Evolutionary conservation across 768 basidiomycete genomes (phyloP).

Genomic region (Scleroderma bovista): DNA sequence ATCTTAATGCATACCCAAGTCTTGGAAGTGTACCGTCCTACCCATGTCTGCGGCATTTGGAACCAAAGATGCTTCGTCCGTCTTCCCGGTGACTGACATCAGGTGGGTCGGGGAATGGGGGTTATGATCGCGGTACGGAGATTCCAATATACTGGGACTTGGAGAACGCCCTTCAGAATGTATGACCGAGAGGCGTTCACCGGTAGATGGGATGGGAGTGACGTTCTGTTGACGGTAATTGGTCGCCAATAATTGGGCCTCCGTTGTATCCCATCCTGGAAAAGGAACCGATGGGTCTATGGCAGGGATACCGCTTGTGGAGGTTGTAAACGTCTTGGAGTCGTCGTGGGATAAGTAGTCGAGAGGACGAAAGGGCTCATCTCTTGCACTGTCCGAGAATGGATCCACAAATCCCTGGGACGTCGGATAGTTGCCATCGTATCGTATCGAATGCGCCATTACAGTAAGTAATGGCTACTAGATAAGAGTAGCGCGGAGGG

Average conservation of each 20-base stretch:
- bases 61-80: constrained; percentile 38
- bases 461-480: constrained; percentile 15
- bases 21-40: constrained; percentile 39
- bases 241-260: constrained; percentile 20
- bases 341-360: constrained; percentile 12
- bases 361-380: constrained; percentile 16
- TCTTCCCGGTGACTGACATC: constrained; percentile 13
- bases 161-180: constrained; percentile 9
- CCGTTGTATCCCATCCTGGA: constrained; percentile 10
- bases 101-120: constrained; percentile 7
- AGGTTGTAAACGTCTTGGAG: constrained; percentile 14
- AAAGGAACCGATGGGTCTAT: constrained; percentile 6
- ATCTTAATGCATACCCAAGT: constrained; percentile 41
- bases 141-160: constrained; percentile 5
- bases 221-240: constrained; percentile 19
- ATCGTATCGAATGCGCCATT: constrained; percentile 16
- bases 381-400: constrained; percentile 19
- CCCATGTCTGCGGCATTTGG: constrained; percentile 40
- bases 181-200: constrained; percentile 11
- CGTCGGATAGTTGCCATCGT: constrained; percentile 6
- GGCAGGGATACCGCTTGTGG: constrained; percentile 16
- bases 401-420: constrained; percentile 17
- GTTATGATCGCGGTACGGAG: constrained; percentile 22
- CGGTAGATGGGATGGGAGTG: constrained; percentile 11
- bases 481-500: neutral